Base-by-base conservation (phyloP, 352 stramenopile species). In the Pseudoperonospora humuli region DNA sequence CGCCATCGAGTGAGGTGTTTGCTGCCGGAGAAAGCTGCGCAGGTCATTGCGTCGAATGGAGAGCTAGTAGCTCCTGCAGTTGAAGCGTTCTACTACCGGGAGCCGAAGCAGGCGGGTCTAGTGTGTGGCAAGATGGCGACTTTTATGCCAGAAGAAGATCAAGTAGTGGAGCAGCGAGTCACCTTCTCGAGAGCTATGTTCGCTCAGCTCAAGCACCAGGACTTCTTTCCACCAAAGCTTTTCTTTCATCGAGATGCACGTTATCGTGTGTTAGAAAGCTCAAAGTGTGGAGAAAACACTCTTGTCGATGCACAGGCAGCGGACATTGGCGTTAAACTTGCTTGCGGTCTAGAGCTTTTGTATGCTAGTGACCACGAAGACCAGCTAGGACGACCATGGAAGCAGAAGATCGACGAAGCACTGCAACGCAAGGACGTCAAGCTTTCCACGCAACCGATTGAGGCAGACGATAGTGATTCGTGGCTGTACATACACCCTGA, bases 121-220 rank as follows among this genome's bases (percentile, higher is more conserved):
- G 18, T 86, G 3, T 89, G 75, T 41, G 39, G 43, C 5, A 67
- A 69, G 7, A 91, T 93, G 81, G 31, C 49, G 3, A 40, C 31
- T 1, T 86, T 93, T 28, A 40, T 66, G 14, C 59, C 70, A 1
- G 15, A 15, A 17, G 46, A 24, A 19, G 25, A 47, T 28, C 17
- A 6, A 23, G 53, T 59, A 4, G 42, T 64, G 5, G 50, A 64
- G 18, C 44, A 52, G 13, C 59, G 66, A 40, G 62, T 91, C 21
- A 64, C 66, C 11, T 86, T 93, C 33, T 83, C 81, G n/a, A 70
- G 76, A 39, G 82, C 74, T 17, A 86, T 86, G 66, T 93, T 84
- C 39, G 81, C 81, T 17, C 75, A 91, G 57, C 54, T 91, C 20
- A 86, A 81, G 54, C 75, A 88, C 44, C 81, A 93, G 50, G 45